A percentile compares a stretch with the other conserved stretches of the same genome.
Conservation (phyloP, 495 filamentous ascomycete species). For the Penicillium nucicola region DNA sequence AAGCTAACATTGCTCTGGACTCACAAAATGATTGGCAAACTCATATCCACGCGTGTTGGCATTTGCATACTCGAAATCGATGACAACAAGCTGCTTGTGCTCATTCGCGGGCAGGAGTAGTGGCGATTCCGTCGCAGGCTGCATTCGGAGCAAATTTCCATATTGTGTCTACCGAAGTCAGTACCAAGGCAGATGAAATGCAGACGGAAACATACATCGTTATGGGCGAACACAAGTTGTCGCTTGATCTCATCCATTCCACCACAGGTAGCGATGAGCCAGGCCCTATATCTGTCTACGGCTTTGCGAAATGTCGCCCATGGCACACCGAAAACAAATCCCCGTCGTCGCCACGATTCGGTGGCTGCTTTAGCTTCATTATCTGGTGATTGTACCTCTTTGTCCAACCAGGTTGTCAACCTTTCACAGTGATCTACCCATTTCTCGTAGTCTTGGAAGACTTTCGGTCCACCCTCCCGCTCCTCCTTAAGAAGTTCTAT, state of each 20-base stretch:
- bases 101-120: slow-evolving; percentile 83
- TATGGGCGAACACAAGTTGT: slow-evolving; percentile 89
- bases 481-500: slow-evolving; percentile 84
- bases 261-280: slow-evolving; percentile 70
- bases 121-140: slow-evolving; percentile 79
- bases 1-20: slow-evolving; percentile 13
- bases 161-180: slow-evolving; percentile 77
- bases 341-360: slow-evolving; percentile 62
- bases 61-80: slow-evolving; percentile 97
- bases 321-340: slow-evolving; percentile 79
- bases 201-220: slow-evolving; percentile 66
- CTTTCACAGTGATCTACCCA: slow-evolving; percentile 81
- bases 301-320: slow-evolving; percentile 76
- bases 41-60: slow-evolving; percentile 85
- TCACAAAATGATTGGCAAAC: slow-evolving; percentile 95
- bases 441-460: slow-evolving; percentile 93
- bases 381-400: slow-evolving; percentile 52
- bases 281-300: slow-evolving; percentile 74
- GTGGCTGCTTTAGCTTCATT: slow-evolving; percentile 30
- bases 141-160: slow-evolving; percentile 91
- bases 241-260: slow-evolving; percentile 63
- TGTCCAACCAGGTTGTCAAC: slow-evolving; percentile 73
- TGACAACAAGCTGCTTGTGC: slow-evolving; percentile 93
- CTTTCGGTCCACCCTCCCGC: slow-evolving; percentile 70
- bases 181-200: not conserved